phyloP scores from a whole-genome alignment of 2,329 filamentous ascomycete species.

The Fusarium nanum region DNA sequence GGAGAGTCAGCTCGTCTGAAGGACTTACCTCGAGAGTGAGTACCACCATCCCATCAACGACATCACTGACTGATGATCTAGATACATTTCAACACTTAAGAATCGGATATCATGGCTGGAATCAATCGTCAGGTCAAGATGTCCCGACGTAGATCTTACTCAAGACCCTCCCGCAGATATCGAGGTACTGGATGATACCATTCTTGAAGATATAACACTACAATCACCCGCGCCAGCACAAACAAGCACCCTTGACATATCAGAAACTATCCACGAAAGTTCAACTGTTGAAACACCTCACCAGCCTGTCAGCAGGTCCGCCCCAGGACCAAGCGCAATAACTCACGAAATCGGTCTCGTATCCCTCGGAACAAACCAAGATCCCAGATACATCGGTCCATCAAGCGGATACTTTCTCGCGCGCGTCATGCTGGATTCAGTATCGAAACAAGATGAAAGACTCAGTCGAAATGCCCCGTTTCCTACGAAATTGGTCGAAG shows the following conservation, averaged over 20 bases:
- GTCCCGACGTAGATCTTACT: constrained; percentile 56
- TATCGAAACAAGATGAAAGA: constrained; percentile 44
- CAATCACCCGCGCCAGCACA: background rate
- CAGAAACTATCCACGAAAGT: fast-evolving
- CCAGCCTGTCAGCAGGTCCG: constrained; percentile 26
- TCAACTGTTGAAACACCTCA: constrained; percentile 2
- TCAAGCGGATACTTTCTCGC: constrained; percentile 67
- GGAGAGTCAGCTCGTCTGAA: constrained; percentile 56
- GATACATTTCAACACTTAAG: constrained; percentile 53
- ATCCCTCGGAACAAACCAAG: constrained; percentile 59
- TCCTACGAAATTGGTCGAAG: constrained; percentile 49
- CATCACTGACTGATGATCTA: constrained; percentile 2
- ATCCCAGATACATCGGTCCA: constrained; percentile 65
- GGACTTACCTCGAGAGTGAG: constrained; percentile 56
- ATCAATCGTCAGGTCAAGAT: constrained; percentile 55
- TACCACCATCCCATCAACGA: too few species aligned
- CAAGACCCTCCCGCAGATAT: constrained; percentile 29
- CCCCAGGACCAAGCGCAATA: constrained; percentile 39
- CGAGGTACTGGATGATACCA: constrained; percentile 29
- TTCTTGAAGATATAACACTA: constrained; percentile 3
- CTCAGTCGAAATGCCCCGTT: constrained; percentile 28
- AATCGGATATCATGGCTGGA: constrained; percentile 60
- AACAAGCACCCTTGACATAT: background rate
- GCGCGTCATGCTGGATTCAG: constrained; percentile 58
- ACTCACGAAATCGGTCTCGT: constrained; percentile 66